Base-by-base conservation (phyloP, 495 filamentous ascomycete genomes). In the Glutinoglossum americanum region DNA sequence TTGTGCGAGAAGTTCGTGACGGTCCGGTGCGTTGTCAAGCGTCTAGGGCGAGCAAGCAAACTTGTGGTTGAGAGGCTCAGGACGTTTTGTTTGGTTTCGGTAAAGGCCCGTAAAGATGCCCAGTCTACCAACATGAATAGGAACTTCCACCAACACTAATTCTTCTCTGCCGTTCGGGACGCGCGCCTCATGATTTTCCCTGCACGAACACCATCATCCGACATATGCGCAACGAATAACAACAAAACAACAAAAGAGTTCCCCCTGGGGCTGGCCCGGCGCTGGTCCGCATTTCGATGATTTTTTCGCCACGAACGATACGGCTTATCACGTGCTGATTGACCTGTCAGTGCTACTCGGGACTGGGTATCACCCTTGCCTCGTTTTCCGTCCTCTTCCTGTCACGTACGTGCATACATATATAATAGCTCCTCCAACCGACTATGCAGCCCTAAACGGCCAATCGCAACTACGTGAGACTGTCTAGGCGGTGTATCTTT, bases 1-100 rank as follows among this genome's bases (percentile, higher is more conserved):
- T 45, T n/a, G 41, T 53, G 28, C 23, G 49, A 53, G 23, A 6
- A 27, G 49, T 53, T 30, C 49, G 23, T 53, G 49, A 53, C 49
- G 49, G 49, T 30, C 19, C 49, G 49, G 49, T 53, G 49, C 49
- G 49, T 53, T 53, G 49, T 53, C 49, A 53, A 49, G 28, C 19
- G 49, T 53, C 25, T 53, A 32, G 49, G 49, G 49, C 49, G 28
- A 53, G 49, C 47, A 51, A 51, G 47, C 49, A 53, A 53, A 53
- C 49, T 30, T 53, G 49, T 27, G 49, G 49, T 53, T 32, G 8
- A 32, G 28, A 27, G 49, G 28, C 17, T 21, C n/a, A 23, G 41
- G n/a, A 45, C 41, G 17, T 5, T 45, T 45, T 53, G 49, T 30
- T 53, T 53, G 49, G 49, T 21, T 53, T 53, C 49, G 49, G 49